Conservation (phyloP, 2,329 filamentous ascomycete genomes). For the Myriosclerotinia scirpicola region DNA sequence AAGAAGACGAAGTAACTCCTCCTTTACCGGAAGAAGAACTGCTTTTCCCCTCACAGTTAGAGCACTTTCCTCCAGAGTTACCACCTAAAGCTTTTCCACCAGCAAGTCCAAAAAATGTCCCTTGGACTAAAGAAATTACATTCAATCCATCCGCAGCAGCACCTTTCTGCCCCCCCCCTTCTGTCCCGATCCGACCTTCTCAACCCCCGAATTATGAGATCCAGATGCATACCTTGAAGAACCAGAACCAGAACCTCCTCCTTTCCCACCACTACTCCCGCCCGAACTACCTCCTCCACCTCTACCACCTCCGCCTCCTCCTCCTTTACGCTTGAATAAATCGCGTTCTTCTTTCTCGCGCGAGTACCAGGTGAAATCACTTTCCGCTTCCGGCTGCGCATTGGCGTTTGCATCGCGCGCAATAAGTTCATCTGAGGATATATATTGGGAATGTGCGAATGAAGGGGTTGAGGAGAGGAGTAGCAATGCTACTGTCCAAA, state of each 20-base stretch:
- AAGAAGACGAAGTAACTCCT: constrained; percentile 33
- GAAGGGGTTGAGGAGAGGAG: constrained; percentile 26
- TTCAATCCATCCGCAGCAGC: neutral
- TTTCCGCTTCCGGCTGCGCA: neutral
- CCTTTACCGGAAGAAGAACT: constrained; percentile 31
- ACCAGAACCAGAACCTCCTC: constrained; percentile 29
- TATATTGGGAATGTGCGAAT: constrained; percentile 32
- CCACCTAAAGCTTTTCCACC: neutral
- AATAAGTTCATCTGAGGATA: constrained; percentile 27
- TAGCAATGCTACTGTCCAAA: constrained; percentile 29
- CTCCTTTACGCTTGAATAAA: constrained; percentile 61
- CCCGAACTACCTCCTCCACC: constrained; percentile 47
- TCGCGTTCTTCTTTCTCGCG: constrained; percentile 39
- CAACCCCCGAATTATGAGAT: constrained; percentile 18
- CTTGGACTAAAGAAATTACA: neutral
- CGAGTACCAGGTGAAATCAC: constrained; percentile 16
- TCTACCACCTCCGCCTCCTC: constrained; percentile 58
- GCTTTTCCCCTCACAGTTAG: constrained; percentile 23
- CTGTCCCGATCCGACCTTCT: too few species aligned
- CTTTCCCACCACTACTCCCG: neutral
- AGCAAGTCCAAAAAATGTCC: neutral
- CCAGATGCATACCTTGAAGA: constrained; percentile 38
- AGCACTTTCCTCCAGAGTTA: neutral
- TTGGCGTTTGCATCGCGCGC: constrained; percentile 26
- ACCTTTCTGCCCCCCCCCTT: neutral